These are phyloP conservation scores for Ailanthus altissimus DNA, from an alignment of 345 rosid genomes.

Conservation along the genomic window DNA sequence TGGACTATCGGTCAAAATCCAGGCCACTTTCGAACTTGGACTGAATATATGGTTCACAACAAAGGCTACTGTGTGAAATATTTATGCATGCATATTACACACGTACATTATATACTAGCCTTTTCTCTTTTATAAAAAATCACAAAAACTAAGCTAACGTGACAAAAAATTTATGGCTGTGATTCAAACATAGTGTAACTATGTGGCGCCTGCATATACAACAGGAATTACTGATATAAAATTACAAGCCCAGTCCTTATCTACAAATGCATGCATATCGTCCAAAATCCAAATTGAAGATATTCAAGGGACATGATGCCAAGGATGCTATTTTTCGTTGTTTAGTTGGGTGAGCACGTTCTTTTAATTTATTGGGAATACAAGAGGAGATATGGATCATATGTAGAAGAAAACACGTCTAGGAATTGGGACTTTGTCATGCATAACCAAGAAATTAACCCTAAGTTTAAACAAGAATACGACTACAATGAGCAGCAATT, in stretches of 20 bases:
- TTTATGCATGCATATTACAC: too few species aligned
- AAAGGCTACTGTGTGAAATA: too few species aligned
- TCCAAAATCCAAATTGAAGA: background rate
- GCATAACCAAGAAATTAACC: too few species aligned
- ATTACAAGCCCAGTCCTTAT: background rate
- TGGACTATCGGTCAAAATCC: too few species aligned
- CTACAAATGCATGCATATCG: background rate
- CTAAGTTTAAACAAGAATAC: too few species aligned
- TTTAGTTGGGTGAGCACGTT: background rate
- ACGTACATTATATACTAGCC: too few species aligned
- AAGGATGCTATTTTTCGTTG: background rate
- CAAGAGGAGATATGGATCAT: background rate
- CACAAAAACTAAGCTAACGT: too few species aligned
- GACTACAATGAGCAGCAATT: too few species aligned
- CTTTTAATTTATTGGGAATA: background rate
- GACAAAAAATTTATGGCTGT: background rate
- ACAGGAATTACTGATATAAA: background rate
- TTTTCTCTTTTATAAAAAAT: too few species aligned
- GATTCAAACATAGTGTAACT: background rate
- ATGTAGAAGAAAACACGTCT: background rate
- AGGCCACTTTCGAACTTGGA: too few species aligned
- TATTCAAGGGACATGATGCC: background rate
- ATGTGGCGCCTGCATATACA: background rate
- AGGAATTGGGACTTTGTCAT: constrained; percentile 1
- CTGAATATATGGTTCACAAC: too few species aligned